phyloP scores from a whole-genome alignment of 805 yeast species.

The Lipomyces chichibuensis region DNA sequence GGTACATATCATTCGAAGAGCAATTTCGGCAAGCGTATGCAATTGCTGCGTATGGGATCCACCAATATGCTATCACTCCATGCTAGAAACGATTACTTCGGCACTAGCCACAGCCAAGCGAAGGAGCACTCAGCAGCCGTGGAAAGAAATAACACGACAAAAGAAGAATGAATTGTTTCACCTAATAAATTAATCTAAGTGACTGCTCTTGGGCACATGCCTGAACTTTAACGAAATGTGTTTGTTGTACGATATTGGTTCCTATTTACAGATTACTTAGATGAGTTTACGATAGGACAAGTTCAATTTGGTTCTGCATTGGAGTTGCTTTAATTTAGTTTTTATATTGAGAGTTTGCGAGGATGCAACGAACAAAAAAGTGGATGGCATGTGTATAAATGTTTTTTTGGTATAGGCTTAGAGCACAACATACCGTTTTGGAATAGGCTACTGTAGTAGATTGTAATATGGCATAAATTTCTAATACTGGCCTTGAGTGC shows the following conservation, averaged over 20 bases:
- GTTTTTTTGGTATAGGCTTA: background rate
- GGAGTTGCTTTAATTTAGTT: background rate
- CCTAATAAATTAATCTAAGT: background rate
- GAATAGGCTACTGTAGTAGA: too few species aligned
- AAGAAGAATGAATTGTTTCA: background rate
- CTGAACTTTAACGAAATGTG: background rate
- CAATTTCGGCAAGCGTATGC: slow-evolving; percentile 21
- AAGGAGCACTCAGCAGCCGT: background rate
- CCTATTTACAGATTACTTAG: background rate
- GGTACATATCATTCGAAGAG: slow-evolving; percentile 21
- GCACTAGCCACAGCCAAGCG: slow-evolving; percentile 6
- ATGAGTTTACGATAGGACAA: background rate
- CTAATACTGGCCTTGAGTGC: too few species aligned
- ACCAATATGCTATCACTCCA: slow-evolving; percentile 27
- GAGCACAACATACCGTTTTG: too few species aligned
- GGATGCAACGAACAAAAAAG: background rate
- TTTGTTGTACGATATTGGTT: background rate
- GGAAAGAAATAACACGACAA: background rate
- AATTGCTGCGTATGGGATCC: slow-evolving; percentile 25
- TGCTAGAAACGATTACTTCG: slow-evolving; percentile 32
- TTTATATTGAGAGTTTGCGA: background rate
- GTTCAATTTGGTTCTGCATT: background rate
- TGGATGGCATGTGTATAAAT: background rate
- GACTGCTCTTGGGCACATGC: background rate
- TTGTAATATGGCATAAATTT: too few species aligned